Evolutionary conservation across 2,329 filamentous ascomycete species (phyloP), one percentile per base, ranked within the genome.

Genomic region (Cercospora sp.): DNA sequence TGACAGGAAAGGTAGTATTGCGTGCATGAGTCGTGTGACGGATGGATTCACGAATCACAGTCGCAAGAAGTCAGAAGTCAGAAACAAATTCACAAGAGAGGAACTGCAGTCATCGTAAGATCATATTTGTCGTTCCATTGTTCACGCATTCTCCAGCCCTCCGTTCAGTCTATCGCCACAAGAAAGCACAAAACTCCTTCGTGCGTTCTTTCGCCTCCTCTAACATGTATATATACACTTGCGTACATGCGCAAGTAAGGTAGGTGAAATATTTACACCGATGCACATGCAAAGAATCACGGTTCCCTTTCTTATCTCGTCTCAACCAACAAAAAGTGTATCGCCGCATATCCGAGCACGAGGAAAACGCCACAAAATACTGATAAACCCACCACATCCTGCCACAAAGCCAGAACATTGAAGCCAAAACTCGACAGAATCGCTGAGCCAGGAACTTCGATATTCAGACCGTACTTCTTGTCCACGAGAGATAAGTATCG

Each of bases 401-500:
- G 82, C 94, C 93, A 97, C 66, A 97, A 85, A 0, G 92, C 93
- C 68, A 89, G 84, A 30, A 94, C 96, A 77, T 97, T 87, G 79
- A 99, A 99, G 1, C 95, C 95, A 79, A 99, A 99, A 0, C 91
- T 93, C 79, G 92, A 96, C 65, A 99, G 82, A 72, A 99, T 99
- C 0, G 93, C 92, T 0, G 94, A 93, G 36, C 95, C 95, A 0
- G 95, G 95, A 0, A 99, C 93, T 63, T 95, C 94, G 70, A 99
- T 99, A 76, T 98, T 93, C 5, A 99, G 87, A 5, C 95, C 95
- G 69, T 97, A 97, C 80, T 98, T 96, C 80, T 95, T 90, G 79
- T 99, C 95, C 51, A 96, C 88, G 28, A 99, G 86, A 0, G 91
- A 94, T 53, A 99, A 84, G 75, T 93, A 92, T 28, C 93, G 89